Evolutionary conservation across 2,329 filamentous ascomycete genomes (phyloP), one percentile per base, ranked within the genome.

Genomic region (Capronia americana): DNA sequence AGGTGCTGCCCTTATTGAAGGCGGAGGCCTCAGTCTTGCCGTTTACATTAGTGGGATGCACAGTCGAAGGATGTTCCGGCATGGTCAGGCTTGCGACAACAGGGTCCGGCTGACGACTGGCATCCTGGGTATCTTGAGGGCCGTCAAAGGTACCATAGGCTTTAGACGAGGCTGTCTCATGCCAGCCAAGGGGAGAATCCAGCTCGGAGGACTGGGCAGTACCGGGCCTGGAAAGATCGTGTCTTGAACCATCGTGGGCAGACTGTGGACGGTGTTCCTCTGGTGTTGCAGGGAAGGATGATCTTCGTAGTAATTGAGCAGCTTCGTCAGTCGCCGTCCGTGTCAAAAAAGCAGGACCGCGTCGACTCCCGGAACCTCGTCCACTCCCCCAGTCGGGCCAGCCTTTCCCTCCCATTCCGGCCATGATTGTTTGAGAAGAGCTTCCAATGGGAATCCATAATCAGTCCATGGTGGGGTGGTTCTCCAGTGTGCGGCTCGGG

Each of bases 271-370:
- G 57, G 7, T 44, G 38, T 32, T 57, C 44, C 23, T 67, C 61
- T 48, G 58, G 54, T 23, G 57, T 48, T 41, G 55, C 41, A 26
- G 71, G 66, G 34, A 71, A 64, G 11, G 76, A 78, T 44, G 65
- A 75, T 14, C 80, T 77, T 55, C 81, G 76, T 61, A 79, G 77
- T 63, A 84, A 73, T 65, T 82, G 80, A 62, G 79, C 77, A 50
- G 77, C 76, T 60, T 79, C 77, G 71, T 84, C 82, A 57, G 74
- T 76, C 24, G 82, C 81, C 24, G 81, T 78, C 20, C 79, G 76
- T 23, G 81, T 74, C 57, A 79, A 77, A 71, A 84, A 84, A 69
- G 79, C 83, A 32, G 81, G 78, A 72, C 74, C 69, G 55, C 73
- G 73, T 61, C 72, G 65, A 17, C 65, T 61, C 26, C 69, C 57